phyloP scores from a whole-genome alignment of 768 basidiomycete genomes.

The Termitomyces heimii region DNA sequence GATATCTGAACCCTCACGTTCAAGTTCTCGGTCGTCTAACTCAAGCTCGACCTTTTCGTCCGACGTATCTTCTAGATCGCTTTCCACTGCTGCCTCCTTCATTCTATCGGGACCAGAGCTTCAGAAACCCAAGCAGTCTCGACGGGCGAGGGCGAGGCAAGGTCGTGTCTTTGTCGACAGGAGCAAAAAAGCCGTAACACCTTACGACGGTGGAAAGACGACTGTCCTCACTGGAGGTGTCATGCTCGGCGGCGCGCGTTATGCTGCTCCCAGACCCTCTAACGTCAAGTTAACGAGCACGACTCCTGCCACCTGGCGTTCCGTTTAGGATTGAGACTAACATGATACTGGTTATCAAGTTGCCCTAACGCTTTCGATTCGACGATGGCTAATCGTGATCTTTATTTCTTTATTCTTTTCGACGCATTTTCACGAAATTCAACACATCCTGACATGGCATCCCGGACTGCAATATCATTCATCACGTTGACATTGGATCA shows the following conservation, averaged over 20 bases:
- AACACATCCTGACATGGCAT: slow-evolving; percentile 5
- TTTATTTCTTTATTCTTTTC: slow-evolving; percentile 11
- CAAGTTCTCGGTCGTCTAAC: slow-evolving; percentile 68
- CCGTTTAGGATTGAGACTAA: slow-evolving; percentile 29
- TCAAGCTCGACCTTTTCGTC: slow-evolving; percentile 62
- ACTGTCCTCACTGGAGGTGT: slow-evolving; percentile 84
- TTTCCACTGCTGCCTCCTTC: slow-evolving; percentile 26
- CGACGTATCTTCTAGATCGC: slow-evolving; percentile 36
- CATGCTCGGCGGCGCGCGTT: slow-evolving; percentile 63
- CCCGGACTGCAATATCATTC: slow-evolving; percentile 5
- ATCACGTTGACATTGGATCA: slow-evolving; percentile 4
- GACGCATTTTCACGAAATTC: slow-evolving; percentile 14
- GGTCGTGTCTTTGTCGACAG: slow-evolving; percentile 70
- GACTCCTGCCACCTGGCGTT: slow-evolving; percentile 51
- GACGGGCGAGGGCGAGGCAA: slow-evolving; percentile 64
- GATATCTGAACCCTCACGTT: slow-evolving; percentile 58
- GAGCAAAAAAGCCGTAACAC: slow-evolving; percentile 73
- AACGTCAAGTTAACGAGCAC: slow-evolving; percentile 22
- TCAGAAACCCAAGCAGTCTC: slow-evolving; percentile 44
- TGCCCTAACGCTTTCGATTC: slow-evolving; percentile 11
- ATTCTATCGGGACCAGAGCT: slow-evolving; percentile 15
- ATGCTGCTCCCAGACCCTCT: slow-evolving; percentile 16
- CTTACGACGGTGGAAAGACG: slow-evolving; percentile 85
- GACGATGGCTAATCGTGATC: slow-evolving; percentile 2
- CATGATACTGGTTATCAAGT: slow-evolving; percentile 10